Conservation (phyloP, 2,329 filamentous ascomycete genomes). For the Teratosphaeria pseudoeucalypti region DNA sequence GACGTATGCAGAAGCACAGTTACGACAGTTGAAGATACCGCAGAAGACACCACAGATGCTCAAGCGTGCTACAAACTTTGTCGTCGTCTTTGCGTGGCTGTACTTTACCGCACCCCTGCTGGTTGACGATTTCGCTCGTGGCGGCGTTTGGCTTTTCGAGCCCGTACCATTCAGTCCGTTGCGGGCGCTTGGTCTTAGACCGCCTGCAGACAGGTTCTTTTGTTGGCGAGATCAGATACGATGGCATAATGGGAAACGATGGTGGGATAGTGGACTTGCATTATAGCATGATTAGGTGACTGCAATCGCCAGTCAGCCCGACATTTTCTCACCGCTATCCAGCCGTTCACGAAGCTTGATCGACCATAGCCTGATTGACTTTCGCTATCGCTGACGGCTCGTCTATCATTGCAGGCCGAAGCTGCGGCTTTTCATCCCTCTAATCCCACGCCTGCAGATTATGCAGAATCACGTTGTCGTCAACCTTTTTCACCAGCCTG, state of each 20-base stretch:
- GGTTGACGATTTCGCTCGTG: conserved; percentile 64
- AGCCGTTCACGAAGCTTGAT: no score
- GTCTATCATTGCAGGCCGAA: no score
- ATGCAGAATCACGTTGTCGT: conserved; percentile 52
- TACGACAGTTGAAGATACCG: conserved; percentile 25
- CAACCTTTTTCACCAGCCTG: conserved; percentile 43
- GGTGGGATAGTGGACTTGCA: conserved; percentile 3
- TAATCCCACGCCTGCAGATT: conserved; percentile 39
- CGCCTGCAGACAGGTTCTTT: conserved; percentile 53
- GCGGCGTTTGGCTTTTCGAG: conserved; percentile 71
- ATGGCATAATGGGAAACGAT: conserved; percentile 1
- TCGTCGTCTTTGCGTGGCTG: conserved; percentile 57
- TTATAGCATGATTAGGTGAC: not conserved
- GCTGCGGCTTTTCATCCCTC: not conserved
- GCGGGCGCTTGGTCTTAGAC: conserved; percentile 55
- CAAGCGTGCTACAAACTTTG: conserved; percentile 48
- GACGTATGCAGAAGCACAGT: conserved; percentile 26
- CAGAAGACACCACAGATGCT: conserved; percentile 35
- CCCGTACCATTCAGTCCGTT: conserved; percentile 66
- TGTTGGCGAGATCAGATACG: conserved; percentile 28
- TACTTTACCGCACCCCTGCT: conserved; percentile 54
- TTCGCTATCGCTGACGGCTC: not conserved
- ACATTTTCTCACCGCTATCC: no score
- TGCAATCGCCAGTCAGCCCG: no score
- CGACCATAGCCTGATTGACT: not conserved